Evolutionary conservation across 805 yeast species (phyloP), one percentile per base, ranked within the genome.

Genomic region (Ogataea zsoltii): DNA sequence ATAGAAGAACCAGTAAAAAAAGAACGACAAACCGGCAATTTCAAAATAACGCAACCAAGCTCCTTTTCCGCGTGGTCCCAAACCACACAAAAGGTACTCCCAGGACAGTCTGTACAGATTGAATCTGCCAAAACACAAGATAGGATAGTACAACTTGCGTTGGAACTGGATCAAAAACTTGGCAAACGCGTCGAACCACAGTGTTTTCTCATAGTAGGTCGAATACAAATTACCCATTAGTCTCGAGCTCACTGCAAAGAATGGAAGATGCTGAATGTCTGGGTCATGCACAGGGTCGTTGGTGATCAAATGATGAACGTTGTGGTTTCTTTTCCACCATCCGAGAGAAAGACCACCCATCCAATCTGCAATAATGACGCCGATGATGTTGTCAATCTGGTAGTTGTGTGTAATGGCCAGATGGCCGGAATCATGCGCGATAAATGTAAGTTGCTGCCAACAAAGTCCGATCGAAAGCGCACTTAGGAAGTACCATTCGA

Each of bases 241-340:
- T 50, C 85, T 70, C 1, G 86, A 74, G 44, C 90, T 82, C 15
- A 89, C 95, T 2, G 96, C 95, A 62, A 89, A 89, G 57, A 89
- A 89, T 1, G 97, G 97, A 51, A 89, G 65, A 66, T 89, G 96
- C 66, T 89, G 97, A 61, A 89, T 90, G 66, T 89, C 97, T 0
- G 97, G 97, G 58, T 89, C 97, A 61, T 90, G 96, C 2, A 85
- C 85, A 0, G 97, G 96, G 60, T 89, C 96, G 64, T 89, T 89
- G n/a, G 96, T 86, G 44, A 89, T 76, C 41, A 89, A 68, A 62
- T 89, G 97, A 65, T 89, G 97, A n/a, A 89, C 95, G 62, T 89
- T 89, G 66, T 89, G 97, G 65, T 87, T 89, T 42, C 91, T 74
- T 57, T 89, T 90, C 97, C 97, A 89, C 97, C 97, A 89, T 2